A percentile compares a stretch with the other conserved stretches of the same genome.
Evolutionary conservation across 768 basidiomycete genomes (phyloP).

Genomic region (Guyanaporus albipodus): DNA sequence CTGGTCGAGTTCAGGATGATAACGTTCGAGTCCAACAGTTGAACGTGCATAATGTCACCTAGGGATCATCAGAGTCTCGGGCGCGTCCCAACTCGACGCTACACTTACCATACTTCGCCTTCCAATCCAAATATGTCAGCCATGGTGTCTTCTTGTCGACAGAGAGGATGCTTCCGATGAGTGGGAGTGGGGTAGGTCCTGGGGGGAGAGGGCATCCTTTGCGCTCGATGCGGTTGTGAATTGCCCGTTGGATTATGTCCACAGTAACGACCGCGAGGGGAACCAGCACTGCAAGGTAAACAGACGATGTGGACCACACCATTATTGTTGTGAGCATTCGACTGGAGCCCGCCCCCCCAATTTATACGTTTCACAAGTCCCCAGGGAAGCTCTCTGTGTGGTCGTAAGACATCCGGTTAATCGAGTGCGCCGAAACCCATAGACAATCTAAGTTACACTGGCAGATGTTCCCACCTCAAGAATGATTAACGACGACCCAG

Average conservation of each 20-base stretch:
- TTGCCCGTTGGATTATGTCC: not conserved
- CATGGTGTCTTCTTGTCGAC: conserved; percentile 12
- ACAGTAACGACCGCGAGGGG: not conserved
- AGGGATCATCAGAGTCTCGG: not conserved
- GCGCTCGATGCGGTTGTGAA: conserved; percentile 9
- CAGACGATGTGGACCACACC: conserved; percentile 5
- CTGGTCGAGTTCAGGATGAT: no score
- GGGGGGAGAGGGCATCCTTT: conserved; percentile 16
- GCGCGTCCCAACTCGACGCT: accelerated
- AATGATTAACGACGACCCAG: no score
- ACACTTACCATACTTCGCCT: conserved; percentile 17
- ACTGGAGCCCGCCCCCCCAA: no score
- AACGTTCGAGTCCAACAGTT: no score
- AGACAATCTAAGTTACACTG: no score
- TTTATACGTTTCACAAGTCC: no score
- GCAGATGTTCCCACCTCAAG: no score
- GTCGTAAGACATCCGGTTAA: no score
- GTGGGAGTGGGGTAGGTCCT: conserved; percentile 18
- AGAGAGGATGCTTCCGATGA: conserved; percentile 19
- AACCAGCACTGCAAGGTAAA: conserved; percentile 4
- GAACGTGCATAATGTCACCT: no score
- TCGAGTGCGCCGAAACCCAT: no score
- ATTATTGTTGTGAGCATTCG: conserved; percentile 1
- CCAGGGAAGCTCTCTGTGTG: no score
- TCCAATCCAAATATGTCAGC: conserved; percentile 18